Evolutionary conservation across 179 eudicot genomes (phyloP).

Genomic region (Corrigiola litoralis): DNA sequence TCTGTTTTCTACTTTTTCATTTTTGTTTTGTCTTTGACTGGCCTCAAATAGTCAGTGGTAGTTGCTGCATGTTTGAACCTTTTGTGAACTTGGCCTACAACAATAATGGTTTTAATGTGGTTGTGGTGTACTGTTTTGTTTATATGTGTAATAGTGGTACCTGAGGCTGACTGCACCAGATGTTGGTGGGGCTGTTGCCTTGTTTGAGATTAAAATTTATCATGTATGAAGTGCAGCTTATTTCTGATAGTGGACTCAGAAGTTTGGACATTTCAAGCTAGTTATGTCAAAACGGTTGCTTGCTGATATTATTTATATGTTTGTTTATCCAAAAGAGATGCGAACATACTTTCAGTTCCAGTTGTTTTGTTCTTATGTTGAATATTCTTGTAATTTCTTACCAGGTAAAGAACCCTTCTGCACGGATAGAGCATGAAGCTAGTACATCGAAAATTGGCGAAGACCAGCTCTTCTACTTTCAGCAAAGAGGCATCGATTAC

Average conservation of each 20-base stretch:
- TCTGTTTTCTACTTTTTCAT: too few species aligned
- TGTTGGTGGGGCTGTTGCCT: background rate
- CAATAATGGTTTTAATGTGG: too few species aligned
- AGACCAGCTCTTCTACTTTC: constrained; percentile 92
- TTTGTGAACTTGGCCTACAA: too few species aligned
- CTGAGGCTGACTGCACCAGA: background rate
- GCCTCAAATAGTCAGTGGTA: too few species aligned
- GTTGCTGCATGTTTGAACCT: too few species aligned
- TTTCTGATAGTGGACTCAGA: too few species aligned
- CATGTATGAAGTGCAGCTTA: background rate
- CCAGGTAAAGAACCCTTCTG: constrained; percentile 70
- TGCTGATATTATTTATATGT: too few species aligned
- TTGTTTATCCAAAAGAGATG: too few species aligned
- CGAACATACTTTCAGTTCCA: too few species aligned
- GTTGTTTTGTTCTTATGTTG: background rate
- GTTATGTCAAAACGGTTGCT: background rate
- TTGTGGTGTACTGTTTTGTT: too few species aligned
- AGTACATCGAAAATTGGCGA: constrained; percentile 92
- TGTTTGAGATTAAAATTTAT: background rate
- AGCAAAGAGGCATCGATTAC: constrained; percentile 83
- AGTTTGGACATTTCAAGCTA: background rate
- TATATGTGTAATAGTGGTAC: too few species aligned
- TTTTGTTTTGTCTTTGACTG: too few species aligned
- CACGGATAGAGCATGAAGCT: constrained; percentile 93
- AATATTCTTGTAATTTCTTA: background rate